phyloP scores from a whole-genome alignment of 2,329 filamentous ascomycete genomes.

The Pyrenophora teres region DNA sequence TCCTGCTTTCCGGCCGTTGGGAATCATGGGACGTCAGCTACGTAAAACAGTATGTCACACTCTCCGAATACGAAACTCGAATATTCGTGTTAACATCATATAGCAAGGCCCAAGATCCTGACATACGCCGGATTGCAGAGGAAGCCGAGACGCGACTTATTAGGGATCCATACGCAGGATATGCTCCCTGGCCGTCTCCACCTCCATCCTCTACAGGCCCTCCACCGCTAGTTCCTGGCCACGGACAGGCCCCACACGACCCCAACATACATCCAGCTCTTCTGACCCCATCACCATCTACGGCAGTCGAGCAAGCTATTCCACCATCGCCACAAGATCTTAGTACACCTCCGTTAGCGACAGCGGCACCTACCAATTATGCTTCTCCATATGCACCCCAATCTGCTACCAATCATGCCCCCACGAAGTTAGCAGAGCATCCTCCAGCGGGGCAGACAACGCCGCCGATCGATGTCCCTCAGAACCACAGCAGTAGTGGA shows the following conservation, averaged over 20 bases:
- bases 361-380: slow-evolving; percentile 5
- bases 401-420: background rate
- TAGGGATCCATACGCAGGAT: slow-evolving; percentile 23
- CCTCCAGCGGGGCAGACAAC: background rate
- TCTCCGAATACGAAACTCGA: background rate
- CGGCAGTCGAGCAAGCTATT: slow-evolving; percentile 3
- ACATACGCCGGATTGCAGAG: slow-evolving; percentile 35
- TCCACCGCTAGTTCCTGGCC: slow-evolving; percentile 1
- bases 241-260: slow-evolving; percentile 6
- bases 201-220: slow-evolving; percentile 18
- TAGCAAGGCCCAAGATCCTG: slow-evolving; percentile 36
- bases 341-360: slow-evolving; percentile 4
- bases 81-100: slow-evolving; percentile 10
- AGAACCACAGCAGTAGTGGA: background rate
- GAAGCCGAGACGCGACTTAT: slow-evolving; percentile 32
- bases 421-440: background rate
- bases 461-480: background rate
- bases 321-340: slow-evolving; percentile 5
- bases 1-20: slow-evolving; percentile 36
- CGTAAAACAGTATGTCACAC: slow-evolving; percentile 31
- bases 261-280: background rate
- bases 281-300: slow-evolving; percentile 12
- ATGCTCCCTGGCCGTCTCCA: slow-evolving; percentile 27
- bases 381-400: slow-evolving; percentile 19
- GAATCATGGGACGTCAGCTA: slow-evolving; percentile 41